Conservation (phyloP, 108 stramenopile genomes). For the Seminavis robusta region DNA sequence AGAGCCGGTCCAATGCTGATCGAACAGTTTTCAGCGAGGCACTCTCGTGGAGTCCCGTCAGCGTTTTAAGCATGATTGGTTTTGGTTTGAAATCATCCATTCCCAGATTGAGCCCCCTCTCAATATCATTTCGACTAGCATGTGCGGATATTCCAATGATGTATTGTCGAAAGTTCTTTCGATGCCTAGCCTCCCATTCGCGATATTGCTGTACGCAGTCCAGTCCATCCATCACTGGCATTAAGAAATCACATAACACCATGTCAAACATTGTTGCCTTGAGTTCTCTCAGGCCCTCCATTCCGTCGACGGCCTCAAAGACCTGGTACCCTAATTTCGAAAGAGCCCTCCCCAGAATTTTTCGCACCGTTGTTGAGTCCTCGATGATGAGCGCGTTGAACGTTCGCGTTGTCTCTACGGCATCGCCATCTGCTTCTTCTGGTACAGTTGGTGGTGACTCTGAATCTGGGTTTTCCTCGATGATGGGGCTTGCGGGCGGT, state of each 20-base stretch:
- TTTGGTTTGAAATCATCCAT: slow-evolving; percentile 68
- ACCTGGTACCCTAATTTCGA: slow-evolving; percentile 58
- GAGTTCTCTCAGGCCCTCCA: slow-evolving; percentile 59
- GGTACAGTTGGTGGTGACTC: background rate
- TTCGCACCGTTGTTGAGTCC: slow-evolving; percentile 64
- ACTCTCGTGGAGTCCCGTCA: slow-evolving; percentile 39
- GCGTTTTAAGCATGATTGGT: slow-evolving; percentile 49
- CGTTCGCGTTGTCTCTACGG: no score
- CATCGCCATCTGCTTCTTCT: no score
- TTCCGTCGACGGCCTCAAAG: slow-evolving; percentile 63
- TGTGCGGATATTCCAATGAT: slow-evolving; percentile 74
- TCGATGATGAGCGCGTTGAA: slow-evolving; percentile 66
- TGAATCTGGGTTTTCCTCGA: no score
- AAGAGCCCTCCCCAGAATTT: slow-evolving; percentile 55
- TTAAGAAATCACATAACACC: slow-evolving; percentile 72
- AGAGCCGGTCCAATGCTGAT: no score
- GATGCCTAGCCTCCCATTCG: slow-evolving; percentile 47
- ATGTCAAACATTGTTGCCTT: slow-evolving; percentile 51
- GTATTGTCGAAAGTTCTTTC: slow-evolving; percentile 38
- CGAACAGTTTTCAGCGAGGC: slow-evolving; percentile 10
- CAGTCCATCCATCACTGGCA: slow-evolving; percentile 86
- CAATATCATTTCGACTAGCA: slow-evolving; percentile 47
- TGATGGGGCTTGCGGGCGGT: no score
- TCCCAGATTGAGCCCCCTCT: slow-evolving; percentile 52
- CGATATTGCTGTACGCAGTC: slow-evolving; percentile 71